Base-by-base conservation (phyloP, 83 land plant species). In the Larix sibirica region DNA sequence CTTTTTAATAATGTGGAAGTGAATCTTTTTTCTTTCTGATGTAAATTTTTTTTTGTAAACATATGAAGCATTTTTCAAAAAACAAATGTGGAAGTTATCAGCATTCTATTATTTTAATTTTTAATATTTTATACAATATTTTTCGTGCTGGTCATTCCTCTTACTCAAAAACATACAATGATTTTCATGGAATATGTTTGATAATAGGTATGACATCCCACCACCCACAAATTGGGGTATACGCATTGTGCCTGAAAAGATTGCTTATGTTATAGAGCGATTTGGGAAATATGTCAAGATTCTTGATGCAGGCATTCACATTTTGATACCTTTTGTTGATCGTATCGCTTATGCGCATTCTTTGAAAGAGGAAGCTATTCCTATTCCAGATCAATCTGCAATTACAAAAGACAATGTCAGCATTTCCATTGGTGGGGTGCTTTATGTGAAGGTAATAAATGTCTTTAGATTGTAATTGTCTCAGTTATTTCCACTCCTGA, bases 351-450 rank as follows among this genome's bases (percentile, higher is more conserved):
- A 97, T 84, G 98, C 91, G 50, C 99, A 97, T 69, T 97, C 99
- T 16, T 84, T 97, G 79, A 97, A 97, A 79, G 99, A 97, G 86
- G 98, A 95, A 85, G 96, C 98, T 8, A 97, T 97, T 78, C 95
- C 92, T 0, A 97, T 97, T 60, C 92, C 96, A n/a, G 90, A 94
- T 62, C 99, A 97, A 89, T 85, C 92, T 73, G 99, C 99, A 58
- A 94, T 97, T 60, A 97, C 99, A 13, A 95, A 89, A 84, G 99
- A 97, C 81, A 97, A 97, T 79, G 99, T 95, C 86, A 97, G 93
- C 89, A 94, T 97, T 62, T 80, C 84, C 7, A 95, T 97, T 84
- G 98, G 90, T 86, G 99, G 99, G 1, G 95, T 95, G 3, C 89
- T 97, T 20, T 97, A 94, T 85, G 90, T 97, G 78, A 97, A 92